phyloP scores from a whole-genome alignment of 1,284 basidiomycete species.

The Singerocomus inundabilis region DNA sequence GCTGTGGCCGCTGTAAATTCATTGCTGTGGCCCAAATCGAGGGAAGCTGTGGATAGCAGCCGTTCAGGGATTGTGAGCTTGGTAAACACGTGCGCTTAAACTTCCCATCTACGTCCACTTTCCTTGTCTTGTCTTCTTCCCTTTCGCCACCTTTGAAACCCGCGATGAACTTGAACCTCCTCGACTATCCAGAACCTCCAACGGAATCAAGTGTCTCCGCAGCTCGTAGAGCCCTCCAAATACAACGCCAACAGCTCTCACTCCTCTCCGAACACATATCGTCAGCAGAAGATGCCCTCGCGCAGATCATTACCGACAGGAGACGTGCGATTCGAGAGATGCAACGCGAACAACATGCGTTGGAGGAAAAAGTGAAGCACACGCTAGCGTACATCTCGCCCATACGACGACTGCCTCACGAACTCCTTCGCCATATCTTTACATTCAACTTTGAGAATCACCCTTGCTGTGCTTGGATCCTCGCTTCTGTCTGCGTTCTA shows the following conservation, averaged over 20 bases:
- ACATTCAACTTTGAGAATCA: conserved; percentile 62
- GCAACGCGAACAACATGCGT: conserved; percentile 42
- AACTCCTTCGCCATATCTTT: conserved; percentile 66
- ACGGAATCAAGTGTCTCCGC: conserved; percentile 48
- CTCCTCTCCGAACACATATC: conserved; percentile 40
- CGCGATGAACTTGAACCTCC: conserved; percentile 13
- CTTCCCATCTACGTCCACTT: conserved; percentile 25
- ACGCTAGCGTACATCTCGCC: conserved; percentile 64
- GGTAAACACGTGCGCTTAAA: conserved; percentile 27
- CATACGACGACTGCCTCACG: conserved; percentile 62
- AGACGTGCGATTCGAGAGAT: conserved; percentile 51
- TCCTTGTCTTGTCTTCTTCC: conserved; percentile 9
- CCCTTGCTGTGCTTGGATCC: conserved; percentile 67
- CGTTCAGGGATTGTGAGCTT: not conserved
- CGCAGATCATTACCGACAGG: conserved; percentile 55
- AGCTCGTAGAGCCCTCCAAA: conserved; percentile 44
- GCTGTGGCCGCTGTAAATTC: too few species aligned
- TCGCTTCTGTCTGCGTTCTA: conserved; percentile 58
- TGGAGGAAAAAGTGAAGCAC: conserved; percentile 49
- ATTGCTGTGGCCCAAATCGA: not conserved
- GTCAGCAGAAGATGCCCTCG: conserved; percentile 51
- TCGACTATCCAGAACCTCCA: conserved; percentile 48
- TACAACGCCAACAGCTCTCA: conserved; percentile 34
- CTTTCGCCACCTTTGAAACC: conserved; percentile 15
- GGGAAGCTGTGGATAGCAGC: conserved; percentile 7